A percentile compares a stretch with the other conserved stretches of the same genome.
Conservation (phyloP, 495 filamentous ascomycete species). For the Eremomyces bilateralis region DNA sequence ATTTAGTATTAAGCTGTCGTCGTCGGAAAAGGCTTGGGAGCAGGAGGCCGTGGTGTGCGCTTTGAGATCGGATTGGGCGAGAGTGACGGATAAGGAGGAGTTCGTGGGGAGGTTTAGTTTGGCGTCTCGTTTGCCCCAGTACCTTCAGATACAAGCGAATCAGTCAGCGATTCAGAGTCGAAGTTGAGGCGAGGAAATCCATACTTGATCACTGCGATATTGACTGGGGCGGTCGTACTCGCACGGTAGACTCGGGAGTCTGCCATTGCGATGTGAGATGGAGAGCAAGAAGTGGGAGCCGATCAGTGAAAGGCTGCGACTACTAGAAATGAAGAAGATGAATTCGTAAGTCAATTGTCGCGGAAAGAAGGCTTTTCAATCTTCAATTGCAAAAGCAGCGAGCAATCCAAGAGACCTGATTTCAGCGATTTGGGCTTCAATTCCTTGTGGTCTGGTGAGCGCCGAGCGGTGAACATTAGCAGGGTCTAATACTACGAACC, state of each 20-base stretch:
- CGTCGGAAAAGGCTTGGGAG: conserved; percentile 44
- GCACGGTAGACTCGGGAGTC: conserved; percentile 50
- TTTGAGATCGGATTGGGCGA: conserved; percentile 80
- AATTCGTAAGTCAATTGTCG: too few relatives aligned
- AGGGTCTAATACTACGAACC: too few relatives aligned
- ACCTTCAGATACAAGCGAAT: conserved; percentile 28
- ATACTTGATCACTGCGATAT: conserved; percentile 98
- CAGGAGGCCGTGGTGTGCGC: conserved; percentile 93
- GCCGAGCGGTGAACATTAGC: too few relatives aligned
- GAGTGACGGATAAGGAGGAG: conserved; percentile 85
- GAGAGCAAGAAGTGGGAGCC: too few relatives aligned
- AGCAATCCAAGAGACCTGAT: too few relatives aligned
- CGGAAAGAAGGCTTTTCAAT: too few relatives aligned
- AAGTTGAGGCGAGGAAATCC: conserved; percentile 9
- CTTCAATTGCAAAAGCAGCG: too few relatives aligned
- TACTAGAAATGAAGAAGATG: too few relatives aligned
- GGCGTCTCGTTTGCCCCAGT: conserved; percentile 93
- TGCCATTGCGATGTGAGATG: conserved; percentile 28
- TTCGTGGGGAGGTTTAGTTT: conserved; percentile 92
- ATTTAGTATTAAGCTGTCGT: conserved; percentile 70
- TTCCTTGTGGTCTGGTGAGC: too few relatives aligned
- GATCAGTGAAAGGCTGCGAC: too few relatives aligned
- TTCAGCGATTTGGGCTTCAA: too few relatives aligned
- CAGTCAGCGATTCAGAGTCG: conserved; percentile 10
- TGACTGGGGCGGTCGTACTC: conserved; percentile 90